Evolutionary conservation across 2,329 filamentous ascomycete species (phyloP).

Genomic region (Fusarium xylarioides): DNA sequence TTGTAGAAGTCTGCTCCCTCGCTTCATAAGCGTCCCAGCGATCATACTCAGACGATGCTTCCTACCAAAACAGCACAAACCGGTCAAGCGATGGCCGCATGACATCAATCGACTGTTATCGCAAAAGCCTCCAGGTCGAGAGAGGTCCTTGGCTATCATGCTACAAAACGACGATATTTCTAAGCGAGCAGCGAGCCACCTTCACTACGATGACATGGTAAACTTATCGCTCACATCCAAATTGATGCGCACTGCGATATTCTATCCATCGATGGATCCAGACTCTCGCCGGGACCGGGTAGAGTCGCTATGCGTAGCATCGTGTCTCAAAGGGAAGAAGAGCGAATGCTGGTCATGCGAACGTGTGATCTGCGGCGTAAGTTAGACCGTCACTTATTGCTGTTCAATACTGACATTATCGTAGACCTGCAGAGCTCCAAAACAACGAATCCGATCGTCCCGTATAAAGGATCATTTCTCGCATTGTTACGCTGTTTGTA

Average conservation of each 20-base stretch:
- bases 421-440: neutral
- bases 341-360: constrained; percentile 25
- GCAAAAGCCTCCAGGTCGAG: fast-evolving
- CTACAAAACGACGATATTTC: neutral
- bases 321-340: neutral
- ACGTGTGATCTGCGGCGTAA: constrained; percentile 15
- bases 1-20: constrained; percentile 17
- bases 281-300: neutral
- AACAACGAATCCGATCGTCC: neutral
- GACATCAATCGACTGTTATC: neutral
- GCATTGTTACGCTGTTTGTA: constrained; percentile 22
- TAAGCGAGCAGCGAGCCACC: neutral
- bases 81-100: neutral
- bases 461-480: constrained; percentile 6
- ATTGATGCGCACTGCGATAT: neutral
- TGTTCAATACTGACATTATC: neutral
- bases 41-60: neutral
- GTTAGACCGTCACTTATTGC: fast-evolving
- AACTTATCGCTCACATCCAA: constrained; percentile 12
- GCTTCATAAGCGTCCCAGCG: neutral
- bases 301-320: neutral
- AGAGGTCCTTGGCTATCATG: neutral
- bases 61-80: neutral
- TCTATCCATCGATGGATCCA: neutral
- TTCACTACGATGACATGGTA: constrained; percentile 14